Base-by-base conservation (phyloP, 1,284 basidiomycete genomes). In the Moesziomyces sp. region DNA sequence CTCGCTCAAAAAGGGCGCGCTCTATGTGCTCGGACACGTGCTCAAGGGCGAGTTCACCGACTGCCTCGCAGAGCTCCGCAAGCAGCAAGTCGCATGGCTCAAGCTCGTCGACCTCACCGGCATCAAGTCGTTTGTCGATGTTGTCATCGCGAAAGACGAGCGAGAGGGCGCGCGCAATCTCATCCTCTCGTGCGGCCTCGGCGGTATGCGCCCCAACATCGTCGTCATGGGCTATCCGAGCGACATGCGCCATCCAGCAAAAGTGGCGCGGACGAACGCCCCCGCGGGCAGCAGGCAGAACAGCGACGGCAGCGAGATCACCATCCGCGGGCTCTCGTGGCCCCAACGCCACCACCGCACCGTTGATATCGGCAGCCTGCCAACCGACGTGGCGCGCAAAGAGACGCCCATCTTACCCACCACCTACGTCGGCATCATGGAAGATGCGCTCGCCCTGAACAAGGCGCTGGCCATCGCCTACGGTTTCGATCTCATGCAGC, bases 141-240 rank as follows among this genome's bases (percentile, higher is more conserved):
- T 83, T 8, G 76, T 83, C 43, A 83, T 83, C 42, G 82, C 82
- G 35, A 65, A 65, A 18, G 80, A 83, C 49, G 82, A 83, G 60
- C 65, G 82, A 3, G 78, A 83, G 50, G 82, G 82, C 6, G 82
- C 81, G 0, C 69, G 82, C 18, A 83, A 82, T 42, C 61, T 83
- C 10, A 81, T 83, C 34, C 59, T 83, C 11, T 78, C 78, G 5
- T 75, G 79, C 54, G 82, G 82, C n/a, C 58, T 83, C 7, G 82
- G 82, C 7, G 82, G 82, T 6, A 83, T 83, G 82, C 67, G 81
- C 5, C 82, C 82, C 23, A 83, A 83, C 47, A 79, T 83, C 16
- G 80, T 83, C 19, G 81, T 82, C 26, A 71, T 83, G 58, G 81
- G 82, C 44, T 83, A 82, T 54, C 82, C 82, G 0, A 61, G 77